Evolutionary conservation across 305 asterid genomes (phyloP), one percentile per base, ranked within the genome.

Genomic region (Fraxinus xanthoxyloides): DNA sequence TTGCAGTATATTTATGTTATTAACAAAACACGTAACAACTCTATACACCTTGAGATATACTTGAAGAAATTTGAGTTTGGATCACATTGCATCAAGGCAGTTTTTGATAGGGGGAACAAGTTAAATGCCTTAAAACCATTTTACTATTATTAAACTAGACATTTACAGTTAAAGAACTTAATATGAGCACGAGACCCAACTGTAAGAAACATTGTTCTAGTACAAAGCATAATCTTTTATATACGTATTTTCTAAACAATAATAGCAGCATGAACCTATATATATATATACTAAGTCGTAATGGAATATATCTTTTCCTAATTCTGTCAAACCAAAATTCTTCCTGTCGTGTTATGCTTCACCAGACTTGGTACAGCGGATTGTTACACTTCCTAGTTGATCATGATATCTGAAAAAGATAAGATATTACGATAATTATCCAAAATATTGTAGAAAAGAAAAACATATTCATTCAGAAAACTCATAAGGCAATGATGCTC

Each of bases 381-480:
- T 77, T 26, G 61, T 8, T 73, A 3, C 23, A 23, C 78, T 77
- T 8, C 74, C 84, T 78, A 85, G 73, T 72, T 82, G 81, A 83
- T 34, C 75, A 81, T 23, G 91, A 87, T 78, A 83, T 83, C 91
- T 89, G 92, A 19, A 84, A 82, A 67, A n/a, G 83, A 19, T 3
- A 31, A 46, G 21, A 83, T 13, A 51, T 24, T 48, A 3, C 7
- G 21, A 13, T 48, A 48, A 43, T 48, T 48, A 48, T 48, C 56
- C 7, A 4, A 67, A 24, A 3, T 17, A 30, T 17, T 34, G 7
- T 46, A 69, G n/a, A 56, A 81, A 69, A 63, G 15, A 75, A 51
- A 76, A 35, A 10, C 7, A 48, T 15, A 13, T 48, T 48, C 59
- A 48, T 13, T 48, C 59, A 48, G 21, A 0, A 48, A 48, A 48